Conservation (phyloP, 148 eudicot genomes). For the Gaultheria prostrata region DNA sequence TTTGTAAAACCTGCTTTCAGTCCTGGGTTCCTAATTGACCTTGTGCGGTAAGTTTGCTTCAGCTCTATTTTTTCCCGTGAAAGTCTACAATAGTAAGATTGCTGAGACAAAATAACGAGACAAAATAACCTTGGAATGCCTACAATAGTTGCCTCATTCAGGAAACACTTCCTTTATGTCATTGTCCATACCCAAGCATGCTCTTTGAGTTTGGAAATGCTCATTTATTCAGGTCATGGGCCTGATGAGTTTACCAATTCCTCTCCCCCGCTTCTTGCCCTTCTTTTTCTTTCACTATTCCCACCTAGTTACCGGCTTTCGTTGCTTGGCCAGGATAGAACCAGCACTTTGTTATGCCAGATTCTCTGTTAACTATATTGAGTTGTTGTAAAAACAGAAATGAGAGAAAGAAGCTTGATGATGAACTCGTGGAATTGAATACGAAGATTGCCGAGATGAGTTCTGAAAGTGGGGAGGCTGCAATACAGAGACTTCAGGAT, state of each 20-base stretch:
- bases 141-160: background rate
- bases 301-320: no score
- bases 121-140: background rate
- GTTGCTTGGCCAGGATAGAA: no score
- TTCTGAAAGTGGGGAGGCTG: conserved; percentile 79
- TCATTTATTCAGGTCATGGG: background rate
- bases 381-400: conserved; percentile 34
- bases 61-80: background rate
- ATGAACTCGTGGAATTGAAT: conserved; percentile 66
- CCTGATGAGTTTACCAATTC: no score
- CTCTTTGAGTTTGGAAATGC: background rate
- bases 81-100: no score
- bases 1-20: background rate
- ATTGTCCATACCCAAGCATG: background rate
- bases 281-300: no score
- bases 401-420: conserved; percentile 74
- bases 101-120: no score
- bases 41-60: background rate
- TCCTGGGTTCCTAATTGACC: background rate
- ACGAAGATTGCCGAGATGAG: conserved; percentile 56
- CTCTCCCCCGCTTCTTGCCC: no score
- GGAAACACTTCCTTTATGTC: background rate
- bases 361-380: background rate
- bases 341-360: background rate
- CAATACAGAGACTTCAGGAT: conserved; percentile 83